These are phyloP conservation scores for Suillus cothurnatus DNA, from an alignment of 768 basidiomycete species.

Conservation along the genomic window DNA sequence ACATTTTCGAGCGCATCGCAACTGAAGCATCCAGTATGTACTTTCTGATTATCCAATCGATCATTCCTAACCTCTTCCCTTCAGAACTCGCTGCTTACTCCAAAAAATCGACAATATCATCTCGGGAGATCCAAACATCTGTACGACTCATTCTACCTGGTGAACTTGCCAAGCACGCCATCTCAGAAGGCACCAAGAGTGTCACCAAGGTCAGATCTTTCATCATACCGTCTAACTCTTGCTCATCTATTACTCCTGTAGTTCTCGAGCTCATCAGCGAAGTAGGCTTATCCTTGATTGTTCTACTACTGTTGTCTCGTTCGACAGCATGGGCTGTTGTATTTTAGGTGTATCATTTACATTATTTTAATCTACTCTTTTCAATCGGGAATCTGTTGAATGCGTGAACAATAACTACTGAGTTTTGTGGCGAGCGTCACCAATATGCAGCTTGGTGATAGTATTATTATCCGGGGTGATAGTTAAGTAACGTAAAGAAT, in stretches of 20 bases:
- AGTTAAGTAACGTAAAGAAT: not conserved
- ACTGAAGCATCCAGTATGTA: slow-evolving; percentile 83
- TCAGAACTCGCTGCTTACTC: slow-evolving; percentile 95
- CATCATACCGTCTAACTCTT: not conserved
- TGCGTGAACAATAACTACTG: not conserved
- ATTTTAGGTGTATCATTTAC: slow-evolving; percentile 35
- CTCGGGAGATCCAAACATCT: slow-evolving; percentile 96
- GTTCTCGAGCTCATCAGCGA: slow-evolving; percentile 50
- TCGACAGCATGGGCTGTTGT: slow-evolving; percentile 27
- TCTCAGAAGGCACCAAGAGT: slow-evolving; percentile 89
- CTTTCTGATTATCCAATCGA: not conserved
- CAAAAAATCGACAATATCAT: slow-evolving; percentile 98
- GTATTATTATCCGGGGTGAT: accelerated
- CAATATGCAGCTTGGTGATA: not conserved
- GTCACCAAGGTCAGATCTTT: slow-evolving; percentile 54
- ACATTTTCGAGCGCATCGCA: slow-evolving; percentile 93
- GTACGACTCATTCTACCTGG: slow-evolving; percentile 96
- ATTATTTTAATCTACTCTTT: slow-evolving; percentile 30
- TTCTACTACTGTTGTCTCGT: slow-evolving; percentile 21
- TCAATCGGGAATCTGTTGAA: not conserved
- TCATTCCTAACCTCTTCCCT: slow-evolving; percentile 5
- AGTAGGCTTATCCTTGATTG: slow-evolving; percentile 30
- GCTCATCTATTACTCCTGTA: slow-evolving; percentile 21
- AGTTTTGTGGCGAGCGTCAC: not conserved
- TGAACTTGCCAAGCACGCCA: slow-evolving; percentile 98